Conservation (phyloP, 768 basidiomycete species). For the Candolleomyces efflorescens region DNA sequence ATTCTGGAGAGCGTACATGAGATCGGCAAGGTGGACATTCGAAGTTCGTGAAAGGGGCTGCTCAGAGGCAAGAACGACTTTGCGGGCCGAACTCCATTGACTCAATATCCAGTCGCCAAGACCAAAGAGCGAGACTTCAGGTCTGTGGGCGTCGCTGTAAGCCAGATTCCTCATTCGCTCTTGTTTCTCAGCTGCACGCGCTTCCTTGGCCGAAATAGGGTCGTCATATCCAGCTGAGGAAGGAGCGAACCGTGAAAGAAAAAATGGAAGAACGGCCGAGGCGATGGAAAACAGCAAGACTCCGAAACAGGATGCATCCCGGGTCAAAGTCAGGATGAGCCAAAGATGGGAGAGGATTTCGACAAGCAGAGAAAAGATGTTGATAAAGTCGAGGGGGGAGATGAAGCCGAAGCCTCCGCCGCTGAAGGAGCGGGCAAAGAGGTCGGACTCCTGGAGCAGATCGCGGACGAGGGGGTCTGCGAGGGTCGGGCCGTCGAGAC, state of each 20-base stretch:
- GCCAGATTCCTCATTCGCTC: conserved; percentile 74
- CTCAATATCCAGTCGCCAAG: conserved; percentile 81
- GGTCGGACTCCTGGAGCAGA: conserved; percentile 81
- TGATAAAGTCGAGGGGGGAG: conserved; percentile 76
- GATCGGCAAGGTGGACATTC: conserved; percentile 51
- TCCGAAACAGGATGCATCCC: conserved; percentile 49
- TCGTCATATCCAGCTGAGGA: conserved; percentile 20
- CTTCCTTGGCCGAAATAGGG: conserved; percentile 51
- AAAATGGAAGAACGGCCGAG: conserved; percentile 56
- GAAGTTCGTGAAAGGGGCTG: conserved; percentile 37
- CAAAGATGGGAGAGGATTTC: conserved; percentile 72
- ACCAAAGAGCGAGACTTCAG: conserved; percentile 79
- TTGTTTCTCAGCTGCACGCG: conserved; percentile 62
- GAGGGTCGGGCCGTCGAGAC: conserved; percentile 75
- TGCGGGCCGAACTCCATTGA: conserved; percentile 67
- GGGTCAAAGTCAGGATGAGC: conserved; percentile 62
- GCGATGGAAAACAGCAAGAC: conserved; percentile 57
- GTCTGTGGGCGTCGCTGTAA: conserved; percentile 70
- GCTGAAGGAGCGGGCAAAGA: conserved; percentile 78
- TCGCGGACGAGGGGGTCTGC: conserved; percentile 70
- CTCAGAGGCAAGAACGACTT: conserved; percentile 55
- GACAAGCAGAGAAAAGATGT: conserved; percentile 63
- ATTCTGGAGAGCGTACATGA: conserved; percentile 65
- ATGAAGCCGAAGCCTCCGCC: conserved; percentile 76
- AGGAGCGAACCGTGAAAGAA: conserved; percentile 49